These are phyloP conservation scores for Aspergillus heteromorphus DNA, from an alignment of 495 filamentous ascomycete species.

Conservation along the genomic window DNA sequence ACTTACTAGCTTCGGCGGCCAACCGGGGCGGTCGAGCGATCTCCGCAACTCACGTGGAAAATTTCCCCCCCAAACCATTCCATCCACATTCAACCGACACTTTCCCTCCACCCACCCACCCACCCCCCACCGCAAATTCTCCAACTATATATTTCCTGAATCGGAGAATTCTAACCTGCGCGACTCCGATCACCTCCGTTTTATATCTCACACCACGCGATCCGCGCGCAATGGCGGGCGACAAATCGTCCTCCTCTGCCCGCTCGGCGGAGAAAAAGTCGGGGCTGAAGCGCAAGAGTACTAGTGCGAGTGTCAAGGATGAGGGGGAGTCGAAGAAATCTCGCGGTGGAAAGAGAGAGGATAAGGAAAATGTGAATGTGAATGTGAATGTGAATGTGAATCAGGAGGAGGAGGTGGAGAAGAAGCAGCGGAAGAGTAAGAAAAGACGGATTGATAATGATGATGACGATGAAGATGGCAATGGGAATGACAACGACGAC, in stretches of 20 bases:
- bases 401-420: constrained; percentile 14
- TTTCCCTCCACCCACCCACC: not conserved
- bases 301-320: constrained; percentile 14
- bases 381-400: constrained; percentile 14
- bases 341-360: no score
- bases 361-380: constrained; percentile 17
- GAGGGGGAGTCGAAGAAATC: constrained; percentile 17
- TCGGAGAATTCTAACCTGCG: not conserved
- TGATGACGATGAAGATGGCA: not conserved
- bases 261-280: constrained; percentile 74
- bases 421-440: constrained; percentile 21
- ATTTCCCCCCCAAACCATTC: constrained; percentile 10
- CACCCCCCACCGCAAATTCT: not conserved
- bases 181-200: not conserved
- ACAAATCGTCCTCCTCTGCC: constrained; percentile 29
- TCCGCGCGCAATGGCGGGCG: constrained; percentile 15
- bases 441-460: not conserved
- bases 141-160: not conserved
- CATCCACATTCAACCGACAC: not conserved
- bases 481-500: no score
- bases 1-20: no score
- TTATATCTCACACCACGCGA: not conserved
- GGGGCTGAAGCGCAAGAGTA: constrained; percentile 67
- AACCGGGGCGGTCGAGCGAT: not conserved
- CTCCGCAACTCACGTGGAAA: constrained; percentile 21